These are phyloP conservation scores for Debaryomyces subglobosus DNA, from an alignment of 1,139 yeast genomes.

Conservation along the genomic window DNA sequence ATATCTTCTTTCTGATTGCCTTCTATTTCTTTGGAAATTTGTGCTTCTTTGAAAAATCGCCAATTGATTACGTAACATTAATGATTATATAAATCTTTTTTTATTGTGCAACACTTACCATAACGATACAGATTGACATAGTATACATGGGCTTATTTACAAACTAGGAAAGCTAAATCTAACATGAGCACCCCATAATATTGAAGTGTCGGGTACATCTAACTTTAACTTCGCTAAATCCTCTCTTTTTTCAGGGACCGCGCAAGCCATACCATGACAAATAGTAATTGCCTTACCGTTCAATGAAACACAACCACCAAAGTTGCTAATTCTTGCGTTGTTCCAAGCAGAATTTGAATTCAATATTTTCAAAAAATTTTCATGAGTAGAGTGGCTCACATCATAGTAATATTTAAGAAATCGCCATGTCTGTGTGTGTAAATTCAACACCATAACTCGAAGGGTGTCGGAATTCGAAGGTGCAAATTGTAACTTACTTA, in stretches of 20 bases:
- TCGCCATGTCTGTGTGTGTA: constrained; percentile 49
- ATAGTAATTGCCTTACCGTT: constrained; percentile 42
- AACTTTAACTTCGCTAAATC: constrained; percentile 25
- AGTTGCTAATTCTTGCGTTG: constrained; percentile 34
- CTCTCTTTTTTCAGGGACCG: constrained; percentile 35
- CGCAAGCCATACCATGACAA: constrained; percentile 40
- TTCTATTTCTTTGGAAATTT: constrained; percentile 6
- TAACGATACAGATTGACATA: background rate
- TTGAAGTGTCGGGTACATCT: constrained; percentile 24
- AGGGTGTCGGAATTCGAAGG: constrained; percentile 33
- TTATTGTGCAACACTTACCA: background rate
- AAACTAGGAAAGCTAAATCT: constrained; percentile 43
- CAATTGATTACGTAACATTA: constrained; percentile 4
- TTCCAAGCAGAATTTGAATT: constrained; percentile 25
- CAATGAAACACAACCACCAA: constrained; percentile 38
- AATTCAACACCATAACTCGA: constrained; percentile 41
- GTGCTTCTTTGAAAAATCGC: constrained; percentile 5
- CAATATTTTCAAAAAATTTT: constrained; percentile 27
- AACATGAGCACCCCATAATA: constrained; percentile 42
- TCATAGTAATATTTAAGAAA: constrained; percentile 41
- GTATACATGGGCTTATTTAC: constrained; percentile 11
- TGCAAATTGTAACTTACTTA: constrained; percentile 33
- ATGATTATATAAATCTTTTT: background rate
- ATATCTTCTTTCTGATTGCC: constrained; percentile 4
- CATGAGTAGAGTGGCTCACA: constrained; percentile 26